phyloP scores from a whole-genome alignment of 2,329 filamentous ascomycete genomes.

The Cladobotryum mycophilum region DNA sequence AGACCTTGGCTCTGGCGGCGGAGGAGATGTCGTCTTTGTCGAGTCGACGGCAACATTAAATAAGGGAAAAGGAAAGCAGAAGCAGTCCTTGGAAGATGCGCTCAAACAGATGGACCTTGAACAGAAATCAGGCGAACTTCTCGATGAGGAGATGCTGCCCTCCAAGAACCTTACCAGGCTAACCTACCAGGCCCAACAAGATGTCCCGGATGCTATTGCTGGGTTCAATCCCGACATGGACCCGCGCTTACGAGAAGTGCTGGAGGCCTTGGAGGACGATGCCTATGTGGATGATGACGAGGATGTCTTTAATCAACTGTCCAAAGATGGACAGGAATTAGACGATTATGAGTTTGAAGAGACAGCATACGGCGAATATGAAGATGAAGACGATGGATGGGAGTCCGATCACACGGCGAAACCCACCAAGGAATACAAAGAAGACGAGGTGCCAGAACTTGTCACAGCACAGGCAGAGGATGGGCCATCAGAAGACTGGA shows the following conservation, averaged over 20 bases:
- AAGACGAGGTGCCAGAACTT: constrained; percentile 42
- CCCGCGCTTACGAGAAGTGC: constrained; percentile 77
- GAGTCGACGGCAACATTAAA: constrained; percentile 60
- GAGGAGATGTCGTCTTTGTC: constrained; percentile 73
- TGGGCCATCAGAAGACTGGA: constrained; percentile 70
- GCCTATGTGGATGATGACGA: constrained; percentile 85
- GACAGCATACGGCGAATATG: constrained; percentile 47
- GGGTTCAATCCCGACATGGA: constrained; percentile 99
- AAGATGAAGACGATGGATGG: constrained; percentile 74
- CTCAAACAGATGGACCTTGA: constrained; percentile 56
- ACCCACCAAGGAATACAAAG: constrained; percentile 54
- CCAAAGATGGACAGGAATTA: constrained; percentile 64
- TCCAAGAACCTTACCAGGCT: constrained; percentile 70
- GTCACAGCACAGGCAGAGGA: constrained; percentile 49
- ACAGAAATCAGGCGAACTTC: constrained; percentile 48
- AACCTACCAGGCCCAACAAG: constrained; percentile 88
- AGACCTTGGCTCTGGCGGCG: constrained; percentile 66
- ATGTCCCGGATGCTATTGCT: constrained; percentile 82
- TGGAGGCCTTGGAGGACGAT: constrained; percentile 93
- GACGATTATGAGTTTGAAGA: constrained; percentile 76
- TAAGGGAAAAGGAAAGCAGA: constrained; percentile 68
- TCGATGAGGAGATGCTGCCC: constrained; percentile 70
- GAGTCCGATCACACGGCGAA: constrained; percentile 90
- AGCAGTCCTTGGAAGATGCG: constrained; percentile 76
- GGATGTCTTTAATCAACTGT: constrained; percentile 73